Base-by-base conservation (phyloP, 805 yeast species). In the Hanseniaspora meyeri region DNA sequence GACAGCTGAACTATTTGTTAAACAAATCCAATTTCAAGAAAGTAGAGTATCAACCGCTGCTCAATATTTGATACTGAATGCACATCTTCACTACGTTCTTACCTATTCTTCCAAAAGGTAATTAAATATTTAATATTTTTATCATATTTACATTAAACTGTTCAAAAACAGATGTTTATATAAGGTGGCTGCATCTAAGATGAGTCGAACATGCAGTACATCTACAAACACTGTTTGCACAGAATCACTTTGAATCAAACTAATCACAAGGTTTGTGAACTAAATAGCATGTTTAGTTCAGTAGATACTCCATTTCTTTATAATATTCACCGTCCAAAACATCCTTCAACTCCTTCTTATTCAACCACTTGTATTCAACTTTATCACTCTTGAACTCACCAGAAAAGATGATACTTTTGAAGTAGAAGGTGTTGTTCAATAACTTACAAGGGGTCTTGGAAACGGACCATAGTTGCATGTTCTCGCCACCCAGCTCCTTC, bases 381-480 rank as follows among this genome's bases (percentile, higher is more conserved):
- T 67, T 63, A 11, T 69, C 63, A 19, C 69, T 63, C 43, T 68
- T 66, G 37, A 90, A 90, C 59, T 74, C 72, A 48, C 97, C 98
- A 12, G 95, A 85, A 62, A 91, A 72, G 58, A 91, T 87, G 67
- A 88, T 96, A 37, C 95, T 85, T 70, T 87, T 88, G 63, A 93
- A 79, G 63, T 86, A 73, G 66, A 82, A 93, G 63, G 86, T 91
- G 11, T 61, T 66, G 2, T 79, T 74, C 60, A 83, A 65, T 1
- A 84, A 80, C 46, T 83, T 89, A 43, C 90, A 83, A 43, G 98
- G 97, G 5, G 85, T 85, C 57, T 79, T 80, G 27, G 97, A 88
- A n/a, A 93, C 95, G 20, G 85, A 80, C 87, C 95, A 91, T 46
- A 88, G 84, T 70, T 88, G 85, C 66, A 93, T 78, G 56, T 76